A percentile compares a stretch with the other conserved stretches of the same genome.
Evolutionary conservation across 78 protist species (phyloP).

Genomic region (Emiliania huxleyi): DNA sequence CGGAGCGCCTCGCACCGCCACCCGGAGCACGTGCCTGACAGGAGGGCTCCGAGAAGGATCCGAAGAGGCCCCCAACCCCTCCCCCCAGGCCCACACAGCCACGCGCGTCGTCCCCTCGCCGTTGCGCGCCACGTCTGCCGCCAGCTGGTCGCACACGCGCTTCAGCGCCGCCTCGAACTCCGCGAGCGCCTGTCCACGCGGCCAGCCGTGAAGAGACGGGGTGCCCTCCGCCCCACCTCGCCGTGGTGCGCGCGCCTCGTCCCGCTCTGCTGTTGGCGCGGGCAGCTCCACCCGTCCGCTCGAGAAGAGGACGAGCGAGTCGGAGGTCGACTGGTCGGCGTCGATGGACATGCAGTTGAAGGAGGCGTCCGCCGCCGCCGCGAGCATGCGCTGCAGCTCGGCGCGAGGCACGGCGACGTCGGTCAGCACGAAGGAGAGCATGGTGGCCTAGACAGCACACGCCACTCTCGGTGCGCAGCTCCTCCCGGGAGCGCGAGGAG

Average conservation of each 20-base stretch:
- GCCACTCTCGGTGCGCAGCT: no score
- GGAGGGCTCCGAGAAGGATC: no score
- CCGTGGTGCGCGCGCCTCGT: no score
- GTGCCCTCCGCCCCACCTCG: no score
- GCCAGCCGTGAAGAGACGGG: no score
- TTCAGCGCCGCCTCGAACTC: not conserved
- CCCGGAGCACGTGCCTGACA: not conserved
- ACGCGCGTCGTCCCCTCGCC: slow-evolving; percentile 8
- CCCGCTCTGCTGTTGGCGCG: no score
- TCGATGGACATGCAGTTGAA: slow-evolving; percentile 16
- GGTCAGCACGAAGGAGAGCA: not conserved
- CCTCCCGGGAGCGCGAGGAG: no score
- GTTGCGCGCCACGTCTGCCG: not conserved
- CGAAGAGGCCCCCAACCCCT: no score
- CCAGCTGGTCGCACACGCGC: not conserved
- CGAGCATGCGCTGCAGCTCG: not conserved
- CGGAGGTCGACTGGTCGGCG: slow-evolving; percentile 13
- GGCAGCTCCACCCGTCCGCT: no score
- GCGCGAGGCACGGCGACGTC: not conserved
- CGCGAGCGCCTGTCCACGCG: no score
- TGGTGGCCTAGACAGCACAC: no score
- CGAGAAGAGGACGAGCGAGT: not conserved
- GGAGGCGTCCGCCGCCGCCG: not conserved
- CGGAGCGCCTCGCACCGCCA: not conserved
- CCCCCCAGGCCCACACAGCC: no score